phyloP scores from a whole-genome alignment of 345 rosid genomes.

The Citrus unshiu region DNA sequence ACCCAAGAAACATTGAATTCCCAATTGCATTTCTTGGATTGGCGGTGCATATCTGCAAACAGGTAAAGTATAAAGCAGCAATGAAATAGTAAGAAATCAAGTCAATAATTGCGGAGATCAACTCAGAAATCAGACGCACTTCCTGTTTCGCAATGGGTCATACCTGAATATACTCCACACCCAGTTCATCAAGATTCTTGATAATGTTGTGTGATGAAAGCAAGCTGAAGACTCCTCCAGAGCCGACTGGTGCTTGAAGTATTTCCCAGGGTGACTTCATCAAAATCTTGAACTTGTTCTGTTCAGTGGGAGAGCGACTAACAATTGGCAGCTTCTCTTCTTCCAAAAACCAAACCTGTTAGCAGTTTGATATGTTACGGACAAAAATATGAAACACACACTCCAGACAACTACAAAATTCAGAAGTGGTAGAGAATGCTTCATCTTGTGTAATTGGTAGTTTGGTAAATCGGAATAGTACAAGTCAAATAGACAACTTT shows the following conservation, averaged over 20 bases:
- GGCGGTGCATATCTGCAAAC: constrained; percentile 47
- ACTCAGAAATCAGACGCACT: neutral
- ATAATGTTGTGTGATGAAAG: constrained; percentile 51
- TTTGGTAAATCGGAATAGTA: neutral
- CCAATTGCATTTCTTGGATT: constrained; percentile 9
- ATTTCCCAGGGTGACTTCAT: constrained; percentile 97
- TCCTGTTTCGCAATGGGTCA: neutral
- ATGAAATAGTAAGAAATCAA: neutral
- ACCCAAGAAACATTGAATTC: constrained; percentile 50
- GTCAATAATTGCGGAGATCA: neutral
- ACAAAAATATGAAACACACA: neutral
- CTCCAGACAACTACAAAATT: neutral
- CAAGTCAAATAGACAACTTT: neutral
- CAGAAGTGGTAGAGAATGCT: neutral
- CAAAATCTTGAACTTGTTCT: constrained; percentile 57
- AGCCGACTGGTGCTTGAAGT: constrained; percentile 73
- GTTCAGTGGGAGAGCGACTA: constrained; percentile 43
- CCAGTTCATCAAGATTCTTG: constrained; percentile 49
- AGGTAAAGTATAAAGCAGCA: neutral
- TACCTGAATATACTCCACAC: constrained; percentile 73
- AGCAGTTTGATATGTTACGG: constrained; percentile 1
- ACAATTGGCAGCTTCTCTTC: constrained; percentile 82
- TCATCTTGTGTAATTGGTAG: neutral
- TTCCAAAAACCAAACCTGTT: constrained; percentile 73
- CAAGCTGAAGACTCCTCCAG: constrained; percentile 62